phyloP scores from a whole-genome alignment of 2,329 filamentous ascomycete species.

The Elsinoe perseae region DNA sequence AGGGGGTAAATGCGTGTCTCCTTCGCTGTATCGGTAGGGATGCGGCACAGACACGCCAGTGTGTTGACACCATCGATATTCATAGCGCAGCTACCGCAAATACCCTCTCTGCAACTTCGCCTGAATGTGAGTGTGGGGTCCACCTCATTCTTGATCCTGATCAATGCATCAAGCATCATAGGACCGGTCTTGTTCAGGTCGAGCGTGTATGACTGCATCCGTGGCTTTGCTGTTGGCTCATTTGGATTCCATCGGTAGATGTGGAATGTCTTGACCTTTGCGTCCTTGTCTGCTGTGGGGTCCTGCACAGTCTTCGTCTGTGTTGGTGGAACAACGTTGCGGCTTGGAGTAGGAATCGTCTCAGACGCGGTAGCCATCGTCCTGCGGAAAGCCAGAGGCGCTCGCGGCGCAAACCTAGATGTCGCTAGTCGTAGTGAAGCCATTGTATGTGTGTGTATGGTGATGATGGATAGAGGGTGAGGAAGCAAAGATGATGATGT shows the following conservation, averaged over 20 bases:
- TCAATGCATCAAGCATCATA: slow-evolving; percentile 94
- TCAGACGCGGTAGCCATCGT: slow-evolving; percentile 32
- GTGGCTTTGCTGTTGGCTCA: slow-evolving; percentile 81
- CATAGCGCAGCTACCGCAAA: slow-evolving; percentile 98
- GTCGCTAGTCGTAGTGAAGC: slow-evolving; percentile 30
- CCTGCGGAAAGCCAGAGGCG: slow-evolving; percentile 27
- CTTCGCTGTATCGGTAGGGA: slow-evolving; percentile 70
- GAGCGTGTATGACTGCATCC: slow-evolving; percentile 89
- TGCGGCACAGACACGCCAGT: slow-evolving; percentile 92
- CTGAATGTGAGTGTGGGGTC: slow-evolving; percentile 96
- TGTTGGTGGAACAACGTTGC: slow-evolving; percentile 36
- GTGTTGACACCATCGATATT: slow-evolving; percentile 99
- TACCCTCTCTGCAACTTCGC: slow-evolving; percentile 92
- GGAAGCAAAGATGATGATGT: slow-evolving; percentile 8
- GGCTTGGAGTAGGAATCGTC: slow-evolving; percentile 25
- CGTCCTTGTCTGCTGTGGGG: slow-evolving; percentile 48
- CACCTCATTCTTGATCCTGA: slow-evolving; percentile 98
- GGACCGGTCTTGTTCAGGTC: slow-evolving; percentile 98
- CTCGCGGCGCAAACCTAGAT: slow-evolving; percentile 26
- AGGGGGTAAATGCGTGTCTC: slow-evolving; percentile 49
- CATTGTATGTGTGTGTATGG: slow-evolving; percentile 24
- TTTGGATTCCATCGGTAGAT: slow-evolving; percentile 99
- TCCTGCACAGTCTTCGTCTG: slow-evolving; percentile 56
- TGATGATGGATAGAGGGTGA: slow-evolving; percentile 20
- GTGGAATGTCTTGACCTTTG: slow-evolving; percentile 85